Evolutionary conservation across 768 basidiomycete species (phyloP).

Genomic region (Jaapia argillacea): DNA sequence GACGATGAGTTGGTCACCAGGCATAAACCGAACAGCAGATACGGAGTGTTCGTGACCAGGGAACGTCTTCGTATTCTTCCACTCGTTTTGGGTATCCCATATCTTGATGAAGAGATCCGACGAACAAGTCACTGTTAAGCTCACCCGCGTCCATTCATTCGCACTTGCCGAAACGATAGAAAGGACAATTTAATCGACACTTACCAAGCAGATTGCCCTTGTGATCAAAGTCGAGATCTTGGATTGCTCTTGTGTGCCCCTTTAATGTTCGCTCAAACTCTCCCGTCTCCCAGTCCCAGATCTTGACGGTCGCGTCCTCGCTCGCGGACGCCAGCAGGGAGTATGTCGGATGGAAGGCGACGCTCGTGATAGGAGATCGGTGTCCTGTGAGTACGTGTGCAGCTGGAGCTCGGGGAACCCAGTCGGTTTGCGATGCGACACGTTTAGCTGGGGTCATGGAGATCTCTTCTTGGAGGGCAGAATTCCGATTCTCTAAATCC

Average conservation of each 20-base stretch:
- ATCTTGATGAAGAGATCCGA: constrained; percentile 87
- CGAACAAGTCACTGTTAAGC: constrained; percentile 52
- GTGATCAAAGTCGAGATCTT: constrained; percentile 82
- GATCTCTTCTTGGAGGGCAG: constrained; percentile 67
- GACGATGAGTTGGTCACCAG: constrained; percentile 74
- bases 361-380: constrained; percentile 62
- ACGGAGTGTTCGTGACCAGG: constrained; percentile 90
- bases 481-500: constrained; percentile 83
- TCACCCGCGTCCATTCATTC: not conserved
- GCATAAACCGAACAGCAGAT: constrained; percentile 77
- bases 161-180: not conserved
- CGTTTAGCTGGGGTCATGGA: constrained; percentile 39
- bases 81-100: constrained; percentile 86
- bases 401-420: constrained; percentile 83
- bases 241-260: constrained; percentile 83
- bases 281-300: constrained; percentile 96
- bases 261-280: constrained; percentile 89
- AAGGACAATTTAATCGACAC: constrained; percentile 9
- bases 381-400: constrained; percentile 72
- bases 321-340: constrained; percentile 77
- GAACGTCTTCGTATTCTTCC: constrained; percentile 81
- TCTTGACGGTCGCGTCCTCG: constrained; percentile 84
- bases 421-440: constrained; percentile 63
- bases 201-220: constrained; percentile 77
- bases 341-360: constrained; percentile 84